Conservation (phyloP, 352 stramenopile species). For the Globisporangium canariense region DNA sequence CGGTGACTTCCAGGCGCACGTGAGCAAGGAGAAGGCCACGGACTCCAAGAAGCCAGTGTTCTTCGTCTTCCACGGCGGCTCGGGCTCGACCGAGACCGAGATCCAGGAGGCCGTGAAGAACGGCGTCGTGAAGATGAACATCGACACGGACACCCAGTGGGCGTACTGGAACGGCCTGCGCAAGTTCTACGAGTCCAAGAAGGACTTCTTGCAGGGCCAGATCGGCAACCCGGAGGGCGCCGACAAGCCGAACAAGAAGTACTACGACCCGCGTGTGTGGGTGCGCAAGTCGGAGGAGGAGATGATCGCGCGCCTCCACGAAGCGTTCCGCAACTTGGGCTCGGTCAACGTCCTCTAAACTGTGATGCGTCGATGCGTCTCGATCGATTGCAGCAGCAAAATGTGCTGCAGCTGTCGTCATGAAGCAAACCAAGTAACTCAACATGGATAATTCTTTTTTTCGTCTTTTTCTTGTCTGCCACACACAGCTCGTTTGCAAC, state of each 20-base stretch:
- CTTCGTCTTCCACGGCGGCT: slow-evolving; percentile 99
- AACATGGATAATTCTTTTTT: slow-evolving; percentile 14
- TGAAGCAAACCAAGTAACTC: slow-evolving; percentile 13
- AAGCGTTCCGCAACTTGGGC: slow-evolving; percentile 92
- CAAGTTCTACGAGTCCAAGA: slow-evolving; percentile 96
- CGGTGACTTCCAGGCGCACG: slow-evolving; percentile 93
- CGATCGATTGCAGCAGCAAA: not conserved
- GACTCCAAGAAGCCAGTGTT: slow-evolving; percentile 94
- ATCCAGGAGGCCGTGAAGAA: slow-evolving; percentile 96
- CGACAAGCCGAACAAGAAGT: slow-evolving; percentile 99
- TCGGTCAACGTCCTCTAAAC: slow-evolving; percentile 67
- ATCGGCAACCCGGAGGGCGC: slow-evolving; percentile 97
- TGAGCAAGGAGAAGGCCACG: slow-evolving; percentile 62
- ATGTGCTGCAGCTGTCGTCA: slow-evolving; percentile 9
- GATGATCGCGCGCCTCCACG: slow-evolving; percentile 91
- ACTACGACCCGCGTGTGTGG: slow-evolving; percentile 98
- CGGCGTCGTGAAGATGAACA: slow-evolving; percentile 99
- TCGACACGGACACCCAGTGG: slow-evolving; percentile 99
- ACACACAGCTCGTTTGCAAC: too few relatives aligned
- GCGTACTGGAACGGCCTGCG: slow-evolving; percentile 98
- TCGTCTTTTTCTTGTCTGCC: not conserved
- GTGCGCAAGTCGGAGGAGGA: slow-evolving; percentile 95
- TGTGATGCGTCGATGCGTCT: not conserved
- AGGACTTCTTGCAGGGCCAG: slow-evolving; percentile 96
- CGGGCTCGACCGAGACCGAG: slow-evolving; percentile 94